A percentile compares a stretch with the other conserved stretches of the same genome.
Evolutionary conservation across 192 early-diverging fungal genomes (phyloP).

Genomic region (Linderina pennispora): DNA sequence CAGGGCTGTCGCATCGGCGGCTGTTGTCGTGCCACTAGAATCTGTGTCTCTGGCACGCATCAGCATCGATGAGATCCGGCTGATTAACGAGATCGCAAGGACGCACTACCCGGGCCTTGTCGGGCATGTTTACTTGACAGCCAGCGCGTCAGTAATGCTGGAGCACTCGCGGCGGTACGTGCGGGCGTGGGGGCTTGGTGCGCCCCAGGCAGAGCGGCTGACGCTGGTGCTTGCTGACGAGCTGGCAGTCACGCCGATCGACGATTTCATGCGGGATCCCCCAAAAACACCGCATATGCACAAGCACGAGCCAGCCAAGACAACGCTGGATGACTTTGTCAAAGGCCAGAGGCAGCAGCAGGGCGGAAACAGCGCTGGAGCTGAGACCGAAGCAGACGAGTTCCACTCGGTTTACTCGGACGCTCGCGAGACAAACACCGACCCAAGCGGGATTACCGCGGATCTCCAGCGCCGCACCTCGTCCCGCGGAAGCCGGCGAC

Average conservation of each 20-base stretch:
- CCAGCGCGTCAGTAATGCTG: slow-evolving; percentile 31
- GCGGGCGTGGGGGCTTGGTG: neutral
- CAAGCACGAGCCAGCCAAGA: neutral
- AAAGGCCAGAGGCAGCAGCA: neutral
- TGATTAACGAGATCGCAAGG: slow-evolving; percentile 9
- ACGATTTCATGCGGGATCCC: neutral
- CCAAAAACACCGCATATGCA: neutral
- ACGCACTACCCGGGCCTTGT: slow-evolving; percentile 19
- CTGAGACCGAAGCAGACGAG: slow-evolving; percentile 17
- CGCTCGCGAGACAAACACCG: slow-evolving; percentile 1
- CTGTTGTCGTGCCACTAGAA: slow-evolving; percentile 30
- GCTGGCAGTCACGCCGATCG: neutral
- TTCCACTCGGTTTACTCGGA: slow-evolving; percentile 34
- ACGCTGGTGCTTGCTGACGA: neutral
- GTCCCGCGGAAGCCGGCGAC: neutral
- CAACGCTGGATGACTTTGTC: slow-evolving; percentile 11
- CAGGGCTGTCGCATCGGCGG: slow-evolving; percentile 4
- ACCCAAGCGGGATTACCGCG: neutral
- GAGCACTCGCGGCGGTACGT: slow-evolving; percentile 31
- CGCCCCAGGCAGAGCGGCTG: neutral
- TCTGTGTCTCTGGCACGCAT: slow-evolving; percentile 28
- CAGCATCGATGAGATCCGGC: slow-evolving; percentile 1
- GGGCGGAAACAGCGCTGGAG: slow-evolving; percentile 13
- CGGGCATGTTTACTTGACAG: slow-evolving; percentile 27
- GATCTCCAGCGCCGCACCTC: neutral